Base-by-base conservation (phyloP, 1,284 basidiomycete species). In the Prillingera fragicola region DNA sequence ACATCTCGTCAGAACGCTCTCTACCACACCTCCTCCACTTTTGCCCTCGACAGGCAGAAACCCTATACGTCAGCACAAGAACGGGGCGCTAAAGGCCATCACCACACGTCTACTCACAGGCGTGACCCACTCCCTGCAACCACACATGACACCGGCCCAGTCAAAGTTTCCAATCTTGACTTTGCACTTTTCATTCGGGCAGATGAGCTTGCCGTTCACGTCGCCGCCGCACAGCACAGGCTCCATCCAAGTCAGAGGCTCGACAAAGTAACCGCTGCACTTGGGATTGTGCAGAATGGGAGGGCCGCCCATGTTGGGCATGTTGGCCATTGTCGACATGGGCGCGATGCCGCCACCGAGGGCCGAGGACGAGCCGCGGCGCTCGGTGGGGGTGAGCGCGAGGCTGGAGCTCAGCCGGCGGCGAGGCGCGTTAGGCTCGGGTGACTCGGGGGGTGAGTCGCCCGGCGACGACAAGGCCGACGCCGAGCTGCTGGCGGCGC, bases 161-260 rank as follows among this genome's bases (percentile, higher is more conserved):
- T 95, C 91, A 64, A 84, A 98, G 63, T 85, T 94, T 4, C 94
- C 94, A 19, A 98, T 77, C 73, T 98, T 98, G 15, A 80, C 81
- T 1, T 78, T 78, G 59, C 94, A 98, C 64, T 86, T 89, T 56
- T 80, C 78, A 64, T 90, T 92, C 2, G 94, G 94, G 62, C 94
- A 98, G 1, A 80, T 57, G 46, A 98, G 85, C 75, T 91, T 92
- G 5, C 94, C 94, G 0, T 81, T 78, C 18, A 94, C 73, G 35
- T 83, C 76, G 0, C 90, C 92, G 10, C 73, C 70, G 31, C 80
- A 77, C 8, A 96, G 75, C 55, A 83, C 78, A 3, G 81, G 76
- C 44, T 87, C 81, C 94, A 98, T 98, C 94, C 94, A 98, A 57
- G 83, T 85, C 78, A 95, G 83, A 81, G 92, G 91, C 68, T 98